Base-by-base conservation (phyloP, 2,329 filamentous ascomycete genomes). In the Neocatenulostroma microsporum region DNA sequence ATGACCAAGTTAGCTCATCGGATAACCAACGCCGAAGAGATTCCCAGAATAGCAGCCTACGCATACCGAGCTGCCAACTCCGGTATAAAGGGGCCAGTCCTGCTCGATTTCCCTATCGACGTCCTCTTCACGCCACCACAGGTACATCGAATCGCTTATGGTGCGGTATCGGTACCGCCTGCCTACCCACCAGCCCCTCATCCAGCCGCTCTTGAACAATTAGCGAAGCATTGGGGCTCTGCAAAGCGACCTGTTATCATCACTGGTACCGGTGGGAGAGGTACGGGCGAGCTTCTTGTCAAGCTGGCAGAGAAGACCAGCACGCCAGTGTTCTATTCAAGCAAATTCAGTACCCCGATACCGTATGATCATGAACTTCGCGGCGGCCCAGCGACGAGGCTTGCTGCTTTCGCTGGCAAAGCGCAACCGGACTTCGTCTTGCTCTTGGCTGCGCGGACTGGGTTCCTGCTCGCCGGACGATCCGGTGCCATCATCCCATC, bases 1-100 rank as follows among this genome's bases (percentile, higher is more conserved):
- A 42, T 69, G 24, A 68, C 64, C 6, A 69, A 69, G 34, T 69
- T 68, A 37, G 62, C 61, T 2, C 64, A 68, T 44, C 60, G 64
- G 1, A 56, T 68, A 17, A 65, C 63, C 0, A 60, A 60, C 28
- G 60, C 63, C 1, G 63, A 63, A 33, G 66, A 70, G 41, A 64
- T 64, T 20, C 66, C 66, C 4, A 50, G 67, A 9, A 54, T 69
- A n/a, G 55, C 67, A 3, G 61, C 62, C 12, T 56, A 65, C 37
- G 67, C 64, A 3, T 60, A 62, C 38, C 49, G 63, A 15, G 56
- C 57, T 8, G 59, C 66, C 3, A 56, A 54, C 25, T 51, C 63
- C 1, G 63, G 64, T 11, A 53, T 60, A 13, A 64, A 64, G 18
- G 67, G 64, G 18, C 60, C 57, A 28, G 58, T 61, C 0, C 37